phyloP scores from a whole-genome alignment of 352 stramenopile species.

The Phytophthora fragariaefolia region DNA sequence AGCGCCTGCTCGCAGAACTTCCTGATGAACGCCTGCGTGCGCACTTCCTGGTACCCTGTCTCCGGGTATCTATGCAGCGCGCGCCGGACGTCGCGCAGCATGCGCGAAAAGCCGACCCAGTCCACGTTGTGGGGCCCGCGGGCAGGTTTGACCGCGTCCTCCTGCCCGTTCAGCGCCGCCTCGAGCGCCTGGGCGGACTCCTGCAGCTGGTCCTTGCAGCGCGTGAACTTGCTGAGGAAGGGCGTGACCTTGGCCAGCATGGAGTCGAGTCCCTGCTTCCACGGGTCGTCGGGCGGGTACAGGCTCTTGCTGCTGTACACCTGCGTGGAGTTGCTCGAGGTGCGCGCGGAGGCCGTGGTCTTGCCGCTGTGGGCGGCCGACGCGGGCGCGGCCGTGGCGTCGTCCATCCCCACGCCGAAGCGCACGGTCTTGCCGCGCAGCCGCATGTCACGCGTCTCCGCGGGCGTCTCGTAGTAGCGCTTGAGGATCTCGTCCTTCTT shows the following conservation, averaged over 20 bases:
- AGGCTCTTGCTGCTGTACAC: conserved; percentile 41
- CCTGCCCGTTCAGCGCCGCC: conserved; percentile 14
- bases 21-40: conserved; percentile 89
- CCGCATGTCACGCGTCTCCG: conserved; percentile 76
- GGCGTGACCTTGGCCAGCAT: conserved; percentile 61
- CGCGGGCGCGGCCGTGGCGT: not conserved
- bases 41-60: conserved; percentile 91
- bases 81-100: conserved; percentile 81
- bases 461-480: conserved; percentile 82
- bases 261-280: conserved; percentile 65
- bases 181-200: conserved; percentile 20
- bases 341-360: conserved; percentile 9
- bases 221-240: conserved; percentile 69
- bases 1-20: conserved; percentile 85
- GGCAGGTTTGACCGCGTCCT: not conserved
- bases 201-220: conserved; percentile 29
- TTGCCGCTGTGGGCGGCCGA: not conserved
- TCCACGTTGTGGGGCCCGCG: too few relatives aligned
- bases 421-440: conserved; percentile 68
- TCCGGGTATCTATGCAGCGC: conserved; percentile 92
- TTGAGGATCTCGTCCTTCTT: conserved; percentile 85
- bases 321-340: not conserved
- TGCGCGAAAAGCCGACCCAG: conserved; percentile 74
- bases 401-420: not conserved
- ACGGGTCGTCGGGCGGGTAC: conserved; percentile 73